A percentile compares a stretch with the other conserved stretches of the same genome.
Evolutionary conservation across 352 stramenopile species (phyloP).

Genomic region (Phytopythium aichiense): DNA sequence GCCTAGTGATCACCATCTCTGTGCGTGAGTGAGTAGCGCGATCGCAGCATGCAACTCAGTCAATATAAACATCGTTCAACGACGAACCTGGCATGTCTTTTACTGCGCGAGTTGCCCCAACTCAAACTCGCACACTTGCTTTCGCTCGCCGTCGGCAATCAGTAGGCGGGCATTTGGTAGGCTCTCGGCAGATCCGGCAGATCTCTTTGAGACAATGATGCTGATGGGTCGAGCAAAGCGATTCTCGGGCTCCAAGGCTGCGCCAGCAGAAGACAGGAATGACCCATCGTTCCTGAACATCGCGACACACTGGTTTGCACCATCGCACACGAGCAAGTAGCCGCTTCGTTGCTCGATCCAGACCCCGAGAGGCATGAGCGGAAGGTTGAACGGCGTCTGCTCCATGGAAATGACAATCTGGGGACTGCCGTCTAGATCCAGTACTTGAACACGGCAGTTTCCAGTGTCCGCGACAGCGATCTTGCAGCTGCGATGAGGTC

Average conservation of each 20-base stretch:
- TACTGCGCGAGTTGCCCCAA: not conserved
- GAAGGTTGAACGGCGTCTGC: constrained; percentile 37
- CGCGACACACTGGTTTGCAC: constrained; percentile 33
- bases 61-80: not conserved
- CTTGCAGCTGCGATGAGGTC: constrained; percentile 40
- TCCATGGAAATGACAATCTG: constrained; percentile 32
- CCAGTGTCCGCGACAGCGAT: constrained; percentile 44
- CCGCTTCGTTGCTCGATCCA: constrained; percentile 43
- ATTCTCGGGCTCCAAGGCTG: constrained; percentile 2
- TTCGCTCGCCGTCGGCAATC: constrained; percentile 1
- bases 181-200: not conserved
- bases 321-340: constrained; percentile 43
- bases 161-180: not conserved
- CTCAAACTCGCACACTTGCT: not conserved
- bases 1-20: not conserved
- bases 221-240: constrained; percentile 1
- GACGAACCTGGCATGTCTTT: not conserved
- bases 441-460: constrained; percentile 53
- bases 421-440: constrained; percentile 23
- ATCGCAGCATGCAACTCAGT: not conserved
- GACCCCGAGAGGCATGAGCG: constrained; percentile 33
- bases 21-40: not conserved
- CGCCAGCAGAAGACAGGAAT: constrained; percentile 46
- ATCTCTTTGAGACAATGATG: not conserved
- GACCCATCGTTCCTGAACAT: constrained; percentile 42